Conservation (phyloP, 768 basidiomycete genomes). For the Aureoboletus auriporus region DNA sequence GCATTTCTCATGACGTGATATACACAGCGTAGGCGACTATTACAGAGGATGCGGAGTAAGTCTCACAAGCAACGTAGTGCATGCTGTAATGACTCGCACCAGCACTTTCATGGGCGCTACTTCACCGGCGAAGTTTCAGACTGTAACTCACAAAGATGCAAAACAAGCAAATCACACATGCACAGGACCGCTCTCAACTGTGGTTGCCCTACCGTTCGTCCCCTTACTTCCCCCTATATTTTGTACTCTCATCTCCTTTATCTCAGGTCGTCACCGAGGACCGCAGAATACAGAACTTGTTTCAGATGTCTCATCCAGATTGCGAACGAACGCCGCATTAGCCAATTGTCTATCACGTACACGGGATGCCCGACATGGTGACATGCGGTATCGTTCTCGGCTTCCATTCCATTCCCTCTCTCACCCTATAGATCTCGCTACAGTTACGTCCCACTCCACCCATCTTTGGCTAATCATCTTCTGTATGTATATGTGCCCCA, state of each 20-base stretch:
- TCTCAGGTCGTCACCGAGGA: slow-evolving; percentile 32
- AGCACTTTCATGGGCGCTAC: slow-evolving; percentile 38
- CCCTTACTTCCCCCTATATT: slow-evolving; percentile 9
- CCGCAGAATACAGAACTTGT: slow-evolving; percentile 34
- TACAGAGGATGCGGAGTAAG: slow-evolving; percentile 35
- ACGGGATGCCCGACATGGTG: slow-evolving; percentile 1
- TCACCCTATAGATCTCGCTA: slow-evolving; percentile 18
- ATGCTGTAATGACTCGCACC: slow-evolving; percentile 5
- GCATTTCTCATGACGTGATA: slow-evolving; percentile 1
- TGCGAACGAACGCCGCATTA: slow-evolving; percentile 23
- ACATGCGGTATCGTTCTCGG: neutral
- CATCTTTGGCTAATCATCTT: slow-evolving; percentile 14
- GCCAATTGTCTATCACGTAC: neutral
- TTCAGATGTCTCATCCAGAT: slow-evolving; percentile 32
- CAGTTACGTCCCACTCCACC: slow-evolving; percentile 5
- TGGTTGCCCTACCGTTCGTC: slow-evolving; percentile 27
- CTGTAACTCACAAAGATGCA: slow-evolving; percentile 29
- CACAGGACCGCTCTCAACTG: slow-evolving; percentile 34
- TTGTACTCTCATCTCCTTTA: neutral
- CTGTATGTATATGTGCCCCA: slow-evolving; percentile 9
- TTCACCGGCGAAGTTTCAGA: slow-evolving; percentile 31
- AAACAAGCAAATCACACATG: slow-evolving; percentile 32
- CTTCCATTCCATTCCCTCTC: slow-evolving; percentile 1
- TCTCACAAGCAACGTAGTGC: neutral
- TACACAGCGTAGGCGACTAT: slow-evolving; percentile 32